Base-by-base conservation (phyloP, 805 yeast species). In the Candida awuae region DNA sequence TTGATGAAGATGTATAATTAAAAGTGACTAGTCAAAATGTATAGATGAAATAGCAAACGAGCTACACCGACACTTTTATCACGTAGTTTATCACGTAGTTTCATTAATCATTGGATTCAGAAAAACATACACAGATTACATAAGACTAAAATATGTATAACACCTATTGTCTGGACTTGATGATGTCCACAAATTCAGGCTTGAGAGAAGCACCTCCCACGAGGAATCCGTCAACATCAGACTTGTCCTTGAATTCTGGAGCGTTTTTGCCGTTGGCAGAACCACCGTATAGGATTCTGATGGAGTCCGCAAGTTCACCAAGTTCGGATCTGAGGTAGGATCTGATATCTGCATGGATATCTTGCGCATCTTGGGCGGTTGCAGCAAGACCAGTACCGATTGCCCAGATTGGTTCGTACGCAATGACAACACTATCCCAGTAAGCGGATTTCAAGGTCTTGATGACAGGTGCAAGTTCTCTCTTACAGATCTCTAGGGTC, bases 351-450 rank as follows among this genome's bases (percentile, higher is more conserved):
- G 75, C 75, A 73, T 92, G 98, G 59, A 92, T 85, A 52, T 80
- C 86, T 73, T 92, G 96, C 53, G 98, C 98, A 63, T 92, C 98
- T 53, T 83, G 84, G 53, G 98, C 87, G 55, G 98, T 92, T 47
- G 98, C 97, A 57, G 97, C 96, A 61, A 92, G 78, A 62, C 98
- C 98, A 55, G 97, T 88, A 66, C 98, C 98, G 57, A 92, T 92
- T 56, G 98, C 98, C 98, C 98, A 92, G 53, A 92, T 95, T 56
- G 98, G 98, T 73, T 92, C 98, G 72, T 92, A 92, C 59, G 98
- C 98, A 65, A 92, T 70, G 51, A 92, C 97, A 52, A 92, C 73
- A 66, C 84, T 74, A 49, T 82, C 57, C 97, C 97, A 90, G 79
- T 88, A 97, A 16, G 50, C 41, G 4, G 30, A 29, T 37, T 37